These are phyloP conservation scores for Dactylorhiza incarnata DNA, from an alignment of 106 monocot species.

Conservation along the genomic window DNA sequence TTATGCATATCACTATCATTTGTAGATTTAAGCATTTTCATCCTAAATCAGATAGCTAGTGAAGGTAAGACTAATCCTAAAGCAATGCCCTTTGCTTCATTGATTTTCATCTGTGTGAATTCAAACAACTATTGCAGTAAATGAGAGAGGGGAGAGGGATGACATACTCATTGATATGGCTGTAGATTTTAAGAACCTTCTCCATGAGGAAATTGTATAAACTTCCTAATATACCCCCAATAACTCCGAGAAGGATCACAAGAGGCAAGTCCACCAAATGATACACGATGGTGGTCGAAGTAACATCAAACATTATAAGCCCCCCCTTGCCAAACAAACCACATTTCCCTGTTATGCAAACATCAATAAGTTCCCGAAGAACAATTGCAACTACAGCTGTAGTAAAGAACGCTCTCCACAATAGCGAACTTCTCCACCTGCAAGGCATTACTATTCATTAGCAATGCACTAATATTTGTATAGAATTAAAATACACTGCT, in stretches of 20 bases:
- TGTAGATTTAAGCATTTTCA: no score
- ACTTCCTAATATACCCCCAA: slow-evolving; percentile 74
- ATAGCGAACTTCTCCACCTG: slow-evolving; percentile 82
- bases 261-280: slow-evolving; percentile 55
- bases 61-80: neutral
- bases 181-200: slow-evolving; percentile 60
- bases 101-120: neutral
- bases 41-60: no score
- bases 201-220: slow-evolving; percentile 66
- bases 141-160: slow-evolving; percentile 2
- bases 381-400: slow-evolving; percentile 81
- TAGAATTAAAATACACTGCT: no score
- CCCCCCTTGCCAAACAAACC: slow-evolving; percentile 89
- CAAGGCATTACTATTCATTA: neutral
- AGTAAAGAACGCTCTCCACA: slow-evolving; percentile 88
- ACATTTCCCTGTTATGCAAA: slow-evolving; percentile 70
- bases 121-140: neutral
- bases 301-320: slow-evolving; percentile 92
- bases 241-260: slow-evolving; percentile 71
- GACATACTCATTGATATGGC: slow-evolving; percentile 58
- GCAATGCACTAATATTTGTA: no score
- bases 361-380: slow-evolving; percentile 65
- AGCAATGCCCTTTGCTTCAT: neutral
- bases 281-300: slow-evolving; percentile 43
- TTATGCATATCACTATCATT: no score